Evolutionary conservation across 2,329 filamentous ascomycete genomes (phyloP), one percentile per base, ranked within the genome.

Genomic region (Diplodia mutila): DNA sequence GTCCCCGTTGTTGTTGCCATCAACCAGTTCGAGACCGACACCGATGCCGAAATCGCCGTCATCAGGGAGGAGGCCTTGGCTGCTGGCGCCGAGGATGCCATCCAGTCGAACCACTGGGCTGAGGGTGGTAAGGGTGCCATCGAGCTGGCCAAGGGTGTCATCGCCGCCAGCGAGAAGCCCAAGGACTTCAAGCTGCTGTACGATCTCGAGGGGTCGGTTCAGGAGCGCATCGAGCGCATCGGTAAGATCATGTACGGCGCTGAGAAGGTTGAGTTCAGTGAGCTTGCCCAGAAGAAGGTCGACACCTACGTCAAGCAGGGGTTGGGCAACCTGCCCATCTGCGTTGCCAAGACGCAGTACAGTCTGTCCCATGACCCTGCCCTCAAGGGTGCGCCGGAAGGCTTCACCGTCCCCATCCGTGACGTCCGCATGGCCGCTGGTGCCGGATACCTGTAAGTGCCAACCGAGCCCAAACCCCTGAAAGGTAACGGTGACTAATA

Each of bases 291-390:
- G 83, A 92, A 93, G 83, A 98, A 99, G 87, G 91, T 98, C 71
- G 94, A 97, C 77, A 94, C 90, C 8, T 99, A 98, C 81, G 94
- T 91, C 37, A 88, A 89, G 77, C 95, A 98, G 80, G 95, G 95
- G 54, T 96, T 94, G 75, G 91, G 91, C 25, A 93, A 97, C 79
- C 84, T 99, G 71, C 95, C 95, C 42, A 97, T 98, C 76, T 99
- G 95, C 79, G 88, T 98, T 71, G 95, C 95, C 70, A 99, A 99
- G 89, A 99, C 95, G 16, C 95, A 99, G 80, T 99, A 99, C 84
- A 97, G 92, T 39, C 86, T 99, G 59, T 95, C 91, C 68, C 94
- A 98, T 80, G 93, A 99, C 78, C 91, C 94, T 2, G 89, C 91
- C 12, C 85, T 98, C 74, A 99, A 99, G 87, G 95, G 95, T 70